Base-by-base conservation (phyloP, 1,139 yeast genomes). In the Saccharomyces uvarum region DNA sequence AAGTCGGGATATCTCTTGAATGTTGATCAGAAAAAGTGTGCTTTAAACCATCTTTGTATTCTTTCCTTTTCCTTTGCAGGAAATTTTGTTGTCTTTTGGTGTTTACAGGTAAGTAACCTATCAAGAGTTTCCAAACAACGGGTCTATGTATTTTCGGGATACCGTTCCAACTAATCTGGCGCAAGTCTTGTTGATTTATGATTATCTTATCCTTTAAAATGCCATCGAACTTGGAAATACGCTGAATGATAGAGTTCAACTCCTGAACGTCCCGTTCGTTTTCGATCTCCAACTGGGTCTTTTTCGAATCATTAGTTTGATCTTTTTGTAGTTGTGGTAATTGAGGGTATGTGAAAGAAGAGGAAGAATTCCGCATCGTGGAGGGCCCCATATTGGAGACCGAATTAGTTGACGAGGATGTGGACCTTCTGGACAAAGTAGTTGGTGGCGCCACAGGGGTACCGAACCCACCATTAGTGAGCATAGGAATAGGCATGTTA, bases 121-220 rank as follows among this genome's bases (percentile, higher is more conserved):
- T 76, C 50, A 93, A 71, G 29, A 91, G 73, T 70, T 89, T 95
- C 99, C 99, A 93, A 8, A 89, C 81, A 52, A 86, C 73, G 0
- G 98, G 90, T 56, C 98, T 76, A 56, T 91, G 76, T 57, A 84
- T 86, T 16, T 79, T 75, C 0, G 99, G 99, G 11, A 95, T 81
- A 1, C 99, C 99, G 62, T 91, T 87, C 99, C 99, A 93, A 9
- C 97, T 81, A 53, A 90, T 77, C 66, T 85, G 83, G 59, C 89
- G 80, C 55, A 93, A 76, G 49, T 86, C 93, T 47, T 77, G 75
- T 53, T 83, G 67, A 60, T 87, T 86, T 44, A 91, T 83, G 46
- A 80, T 79, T 21, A 82, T 80, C 38, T 80, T 79, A 44, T 63
- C 63, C 14, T 81, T 77, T 49, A 93, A 71, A 3, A 88, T 76